A percentile compares a stretch with the other conserved stretches of the same genome.
phyloP scores from a whole-genome alignment of 2,329 filamentous ascomycete genomes.

The Neopestalotiopsis sp. region DNA sequence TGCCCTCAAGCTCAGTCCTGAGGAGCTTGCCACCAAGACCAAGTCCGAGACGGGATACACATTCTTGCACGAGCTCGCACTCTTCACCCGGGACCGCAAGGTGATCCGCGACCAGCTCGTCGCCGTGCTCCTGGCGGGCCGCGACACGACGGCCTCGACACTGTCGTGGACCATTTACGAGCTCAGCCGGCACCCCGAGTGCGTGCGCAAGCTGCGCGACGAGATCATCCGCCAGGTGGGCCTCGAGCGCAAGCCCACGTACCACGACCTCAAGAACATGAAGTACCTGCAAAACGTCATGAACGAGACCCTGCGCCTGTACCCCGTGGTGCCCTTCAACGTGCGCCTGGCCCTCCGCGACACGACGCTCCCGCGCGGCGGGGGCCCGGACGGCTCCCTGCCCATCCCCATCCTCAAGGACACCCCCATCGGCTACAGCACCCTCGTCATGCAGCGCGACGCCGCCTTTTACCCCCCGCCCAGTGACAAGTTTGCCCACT shows the following conservation, averaged over 20 bases:
- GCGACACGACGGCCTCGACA: constrained; percentile 85
- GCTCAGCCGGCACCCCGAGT: constrained; percentile 71
- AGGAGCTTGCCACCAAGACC: constrained; percentile 75
- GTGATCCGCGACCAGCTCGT: constrained; percentile 86
- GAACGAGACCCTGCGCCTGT: constrained; percentile 78
- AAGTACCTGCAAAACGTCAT: constrained; percentile 77
- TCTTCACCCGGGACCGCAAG: constrained; percentile 73
- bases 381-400: constrained; percentile 64
- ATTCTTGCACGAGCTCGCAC: constrained; percentile 84
- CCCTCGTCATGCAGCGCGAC: constrained; percentile 76
- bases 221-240: constrained; percentile 77
- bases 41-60: constrained; percentile 78
- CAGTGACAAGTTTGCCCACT: constrained; percentile 50
- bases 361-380: constrained; percentile 76
- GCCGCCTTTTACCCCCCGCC: constrained; percentile 62
- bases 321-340: constrained; percentile 82
- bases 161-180: constrained; percentile 86
- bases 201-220: constrained; percentile 69
- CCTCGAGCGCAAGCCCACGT: constrained; percentile 66
- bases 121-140: constrained; percentile 80
- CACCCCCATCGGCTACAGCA: constrained; percentile 68
- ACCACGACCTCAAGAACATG: constrained; percentile 85
- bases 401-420: constrained; percentile 72
- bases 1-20: constrained; percentile 69
- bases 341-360: constrained; percentile 73